phyloP scores from a whole-genome alignment of 2,329 filamentous ascomycete genomes.

The Periconia sp. region DNA sequence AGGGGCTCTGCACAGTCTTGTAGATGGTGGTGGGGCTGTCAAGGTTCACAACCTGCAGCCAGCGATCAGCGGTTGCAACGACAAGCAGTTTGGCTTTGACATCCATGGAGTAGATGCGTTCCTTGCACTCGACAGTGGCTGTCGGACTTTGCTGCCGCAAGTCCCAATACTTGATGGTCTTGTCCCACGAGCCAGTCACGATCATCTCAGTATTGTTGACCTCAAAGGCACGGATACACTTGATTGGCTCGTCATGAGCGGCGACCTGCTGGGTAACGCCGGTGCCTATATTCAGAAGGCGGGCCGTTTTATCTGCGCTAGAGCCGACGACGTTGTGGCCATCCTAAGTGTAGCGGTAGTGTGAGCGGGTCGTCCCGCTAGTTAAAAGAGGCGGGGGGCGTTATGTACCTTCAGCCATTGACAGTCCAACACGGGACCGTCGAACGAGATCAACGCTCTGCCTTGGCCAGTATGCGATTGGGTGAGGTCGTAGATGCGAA shows the following conservation, averaged over 20 bases:
- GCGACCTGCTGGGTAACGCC: slow-evolving; percentile 4
- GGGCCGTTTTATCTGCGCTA: slow-evolving; percentile 7
- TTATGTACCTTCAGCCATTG: slow-evolving; percentile 7
- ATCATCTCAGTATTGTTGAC: slow-evolving; percentile 8
- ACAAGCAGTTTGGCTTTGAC: slow-evolving; percentile 8
- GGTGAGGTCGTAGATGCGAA: slow-evolving; percentile 7
- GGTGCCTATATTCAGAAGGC: slow-evolving; percentile 7
- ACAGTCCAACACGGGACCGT: slow-evolving; percentile 7
- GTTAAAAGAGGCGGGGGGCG: slow-evolving; percentile 4
- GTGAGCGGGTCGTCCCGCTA: slow-evolving; percentile 3
- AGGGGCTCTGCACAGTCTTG: slow-evolving; percentile 7
- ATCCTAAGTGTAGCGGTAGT: slow-evolving; percentile 8
- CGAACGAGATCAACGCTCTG: slow-evolving; percentile 7
- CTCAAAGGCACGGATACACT: slow-evolving; percentile 8
- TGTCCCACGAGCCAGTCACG: slow-evolving; percentile 8
- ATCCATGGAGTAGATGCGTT: slow-evolving; percentile 7
- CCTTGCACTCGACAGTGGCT: slow-evolving; percentile 6
- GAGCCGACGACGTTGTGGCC: slow-evolving; percentile 8
- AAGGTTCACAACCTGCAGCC: slow-evolving; percentile 5
- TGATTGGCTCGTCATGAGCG: slow-evolving; percentile 7
- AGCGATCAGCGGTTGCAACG: slow-evolving; percentile 7
- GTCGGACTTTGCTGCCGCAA: slow-evolving; percentile 4
- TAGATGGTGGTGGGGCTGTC: slow-evolving; percentile 6
- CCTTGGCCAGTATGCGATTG: slow-evolving; percentile 6
- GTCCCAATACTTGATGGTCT: slow-evolving; percentile 9